Evolutionary conservation across 164 flowering plant species (phyloP).

Genomic region (Euptelea pleiosperma): DNA sequence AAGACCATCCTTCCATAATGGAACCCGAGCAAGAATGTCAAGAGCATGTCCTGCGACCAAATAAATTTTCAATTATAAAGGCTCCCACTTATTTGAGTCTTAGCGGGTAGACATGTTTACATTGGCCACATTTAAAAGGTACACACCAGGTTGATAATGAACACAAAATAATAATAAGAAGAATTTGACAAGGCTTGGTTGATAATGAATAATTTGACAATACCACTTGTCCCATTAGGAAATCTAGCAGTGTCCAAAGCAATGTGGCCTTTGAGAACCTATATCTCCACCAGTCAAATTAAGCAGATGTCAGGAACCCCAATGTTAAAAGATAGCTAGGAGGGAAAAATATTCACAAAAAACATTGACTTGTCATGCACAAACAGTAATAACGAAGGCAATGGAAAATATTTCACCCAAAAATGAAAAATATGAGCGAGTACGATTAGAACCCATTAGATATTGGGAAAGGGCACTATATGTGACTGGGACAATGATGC

Average conservation of each 20-base stretch:
- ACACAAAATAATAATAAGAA: too few relatives aligned
- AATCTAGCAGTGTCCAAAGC: conserved; percentile 80
- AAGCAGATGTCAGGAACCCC: conserved; percentile 8
- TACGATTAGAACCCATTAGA: too few relatives aligned
- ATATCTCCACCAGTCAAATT: conserved; percentile 17
- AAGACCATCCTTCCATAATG: conserved; percentile 93
- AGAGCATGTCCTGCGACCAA: conserved; percentile 61
- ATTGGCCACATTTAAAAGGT: too few relatives aligned
- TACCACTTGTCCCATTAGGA: conserved; percentile 96
- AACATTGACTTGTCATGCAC: too few relatives aligned
- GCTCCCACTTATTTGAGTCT: too few relatives aligned
- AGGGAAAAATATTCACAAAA: neutral
- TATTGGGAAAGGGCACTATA: too few relatives aligned
- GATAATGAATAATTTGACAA: neutral
- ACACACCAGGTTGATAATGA: too few relatives aligned
- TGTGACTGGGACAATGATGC: too few relatives aligned
- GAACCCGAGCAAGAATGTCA: conserved; percentile 89
- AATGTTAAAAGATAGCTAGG: conserved; percentile 6
- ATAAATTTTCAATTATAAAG: too few relatives aligned
- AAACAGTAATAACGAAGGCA: too few relatives aligned
- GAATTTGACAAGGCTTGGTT: neutral
- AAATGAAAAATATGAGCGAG: neutral
- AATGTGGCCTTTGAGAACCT: conserved; percentile 98
- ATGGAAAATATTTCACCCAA: neutral
- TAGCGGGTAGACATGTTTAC: too few relatives aligned